phyloP scores from a whole-genome alignment of 1,284 basidiomycete species.

The Trichosporon faecale region DNA sequence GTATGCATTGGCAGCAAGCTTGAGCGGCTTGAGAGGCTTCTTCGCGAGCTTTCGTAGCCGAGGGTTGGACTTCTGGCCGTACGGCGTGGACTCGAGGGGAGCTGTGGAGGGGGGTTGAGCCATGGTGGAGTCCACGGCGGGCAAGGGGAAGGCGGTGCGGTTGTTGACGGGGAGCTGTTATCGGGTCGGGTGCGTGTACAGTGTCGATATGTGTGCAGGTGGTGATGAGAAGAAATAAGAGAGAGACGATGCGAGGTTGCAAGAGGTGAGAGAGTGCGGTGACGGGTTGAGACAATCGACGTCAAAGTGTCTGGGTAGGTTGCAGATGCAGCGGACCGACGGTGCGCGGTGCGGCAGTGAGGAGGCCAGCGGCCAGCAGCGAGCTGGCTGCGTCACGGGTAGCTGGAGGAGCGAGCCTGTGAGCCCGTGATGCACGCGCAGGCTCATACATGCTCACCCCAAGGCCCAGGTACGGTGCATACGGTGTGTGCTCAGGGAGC shows the following conservation, averaged over 20 bases:
- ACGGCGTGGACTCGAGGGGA: not conserved
- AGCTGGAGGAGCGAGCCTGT: not conserved
- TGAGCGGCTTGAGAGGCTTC: constrained; percentile 49
- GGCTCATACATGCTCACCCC: not conserved
- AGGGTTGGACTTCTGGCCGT: constrained; percentile 8
- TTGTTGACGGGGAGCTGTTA: not conserved
- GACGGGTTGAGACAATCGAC: not conserved
- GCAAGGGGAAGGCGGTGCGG: not conserved
- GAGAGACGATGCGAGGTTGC: not conserved
- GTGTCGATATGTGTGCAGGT: not conserved
- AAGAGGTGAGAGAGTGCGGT: not conserved
- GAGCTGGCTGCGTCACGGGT: not conserved
- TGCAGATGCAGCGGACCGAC: not conserved
- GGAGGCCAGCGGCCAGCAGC: not conserved
- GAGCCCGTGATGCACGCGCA: constrained; percentile 3
- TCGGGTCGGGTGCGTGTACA: not conserved
- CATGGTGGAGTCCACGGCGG: constrained; percentile 1
- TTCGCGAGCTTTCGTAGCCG: constrained; percentile 35
- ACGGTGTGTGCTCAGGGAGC: not conserved
- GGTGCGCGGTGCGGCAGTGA: not conserved
- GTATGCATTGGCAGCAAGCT: constrained; percentile 45
- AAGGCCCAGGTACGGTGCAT: not conserved
- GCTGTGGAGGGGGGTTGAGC: not conserved
- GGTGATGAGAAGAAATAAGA: not conserved
- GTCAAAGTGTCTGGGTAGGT: not conserved